Conservation (phyloP, 257 asterid species). For the Capsicum rhomboideum region DNA sequence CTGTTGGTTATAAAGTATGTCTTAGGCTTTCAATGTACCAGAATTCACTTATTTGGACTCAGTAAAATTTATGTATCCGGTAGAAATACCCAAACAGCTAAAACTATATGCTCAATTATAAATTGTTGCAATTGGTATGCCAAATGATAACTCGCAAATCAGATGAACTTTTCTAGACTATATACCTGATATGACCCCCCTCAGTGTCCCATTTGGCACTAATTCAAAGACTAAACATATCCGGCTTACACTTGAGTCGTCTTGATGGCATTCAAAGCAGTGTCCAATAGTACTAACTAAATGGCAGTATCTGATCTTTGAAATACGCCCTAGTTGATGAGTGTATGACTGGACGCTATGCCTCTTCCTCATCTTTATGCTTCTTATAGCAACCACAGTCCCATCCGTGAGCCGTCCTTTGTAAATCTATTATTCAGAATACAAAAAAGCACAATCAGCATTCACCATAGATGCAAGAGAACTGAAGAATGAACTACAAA, state of each 20-base stretch:
- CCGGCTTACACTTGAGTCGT: conserved; percentile 46
- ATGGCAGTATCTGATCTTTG: conserved; percentile 64
- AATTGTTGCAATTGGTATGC: neutral
- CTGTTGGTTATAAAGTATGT: neutral
- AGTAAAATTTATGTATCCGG: neutral
- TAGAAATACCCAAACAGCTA: neutral
- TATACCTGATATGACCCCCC: conserved; percentile 55
- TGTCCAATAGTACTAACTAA: conserved; percentile 79
- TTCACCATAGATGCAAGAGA: neutral
- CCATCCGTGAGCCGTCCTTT: conserved; percentile 67
- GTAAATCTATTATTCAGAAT: conserved; percentile 34
- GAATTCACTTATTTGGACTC: neutral
- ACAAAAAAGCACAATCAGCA: neutral
- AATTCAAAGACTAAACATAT: conserved; percentile 59
- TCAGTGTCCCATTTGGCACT: conserved; percentile 53
- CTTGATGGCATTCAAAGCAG: conserved; percentile 62
- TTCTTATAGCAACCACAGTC: conserved; percentile 49
- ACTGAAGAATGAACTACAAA: neutral
- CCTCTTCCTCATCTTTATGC: conserved; percentile 46
- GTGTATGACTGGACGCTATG: conserved; percentile 47
- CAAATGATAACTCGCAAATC: neutral
- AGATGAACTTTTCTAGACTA: neutral
- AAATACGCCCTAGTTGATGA: conserved; percentile 57
- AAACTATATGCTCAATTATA: neutral
- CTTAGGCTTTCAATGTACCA: neutral